Evolutionary conservation across 1,139 yeast genomes (phyloP), one percentile per base, ranked within the genome.

Genomic region (Wickerhamomyces sp.): DNA sequence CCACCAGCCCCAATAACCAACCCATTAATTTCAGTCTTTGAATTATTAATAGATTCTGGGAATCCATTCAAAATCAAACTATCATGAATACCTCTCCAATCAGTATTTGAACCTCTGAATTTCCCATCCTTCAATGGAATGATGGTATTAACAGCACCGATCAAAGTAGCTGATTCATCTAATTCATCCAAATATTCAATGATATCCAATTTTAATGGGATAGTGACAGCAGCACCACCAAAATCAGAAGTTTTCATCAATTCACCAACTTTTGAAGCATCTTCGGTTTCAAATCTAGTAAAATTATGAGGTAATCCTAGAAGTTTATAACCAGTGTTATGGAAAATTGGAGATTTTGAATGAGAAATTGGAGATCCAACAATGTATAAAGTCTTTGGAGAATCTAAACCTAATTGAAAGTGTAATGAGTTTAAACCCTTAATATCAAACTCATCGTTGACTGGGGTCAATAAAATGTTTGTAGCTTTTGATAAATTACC

Each of bases 1-100:
- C 99, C 99, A 39, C 99, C 99, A 30, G 96, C 96, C 42, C 99
- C 99, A 55, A 93, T 72, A 44, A 93, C 84, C 50, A 93, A 71
- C 37, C 90, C 94, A 47, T 74, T 71, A 18, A 72, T 65, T 7
- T 62, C 55, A 58, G 69, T n/a, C 45, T 56, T 7, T 11, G 40
- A 51, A 29, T 9, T 9, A 30, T 41, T 47, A 29, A 48, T 52
- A 41, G 46, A 68, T 53, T 68, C 67, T 34, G 86, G 79, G 33
- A 81, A 81, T 10, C 93, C 93, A 48, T 75, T 73, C 49, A 75
- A 66, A 37, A 69, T 62, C 57, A 89, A 80, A 1, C 96, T 79
- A 53, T 84, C 76, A 41, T 73, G 74, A 55, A 94, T 86, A 26
- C 99, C 99, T 45, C 82, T 69, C 96, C 96, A 93, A 65, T 94